These are phyloP conservation scores for Lodderomyces orthopsilosis DNA, from an alignment of 1,139 yeast genomes.

Conservation along the genomic window DNA sequence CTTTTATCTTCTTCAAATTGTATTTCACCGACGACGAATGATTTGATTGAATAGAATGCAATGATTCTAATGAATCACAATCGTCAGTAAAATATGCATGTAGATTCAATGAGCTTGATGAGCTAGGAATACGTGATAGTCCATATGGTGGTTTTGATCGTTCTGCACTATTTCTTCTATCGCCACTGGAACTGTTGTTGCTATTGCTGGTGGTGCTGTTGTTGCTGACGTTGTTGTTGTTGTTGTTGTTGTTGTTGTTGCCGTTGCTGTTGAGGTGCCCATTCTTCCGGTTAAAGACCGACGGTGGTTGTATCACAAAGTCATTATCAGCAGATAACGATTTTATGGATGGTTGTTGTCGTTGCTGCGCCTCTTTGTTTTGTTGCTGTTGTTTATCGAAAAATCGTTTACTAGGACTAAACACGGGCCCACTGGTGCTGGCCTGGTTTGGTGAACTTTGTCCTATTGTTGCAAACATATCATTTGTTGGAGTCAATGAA, in stretches of 20 bases:
- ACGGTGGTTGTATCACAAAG: constrained; percentile 41
- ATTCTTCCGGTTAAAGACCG: constrained; percentile 22
- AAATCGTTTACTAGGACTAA: constrained; percentile 15
- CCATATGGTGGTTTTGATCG: constrained; percentile 16
- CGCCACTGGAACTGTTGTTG: neutral
- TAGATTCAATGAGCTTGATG: constrained; percentile 42
- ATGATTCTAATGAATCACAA: constrained; percentile 12
- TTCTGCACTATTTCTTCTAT: constrained; percentile 14
- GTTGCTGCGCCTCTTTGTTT: constrained; percentile 3
- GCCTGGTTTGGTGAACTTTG: constrained; percentile 32
- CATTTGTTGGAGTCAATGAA: constrained; percentile 20
- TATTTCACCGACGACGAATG: constrained; percentile 6
- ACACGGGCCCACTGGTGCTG: neutral
- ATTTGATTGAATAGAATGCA: constrained; percentile 1
- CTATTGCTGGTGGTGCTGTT: neutral
- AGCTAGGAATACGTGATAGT: constrained; percentile 37
- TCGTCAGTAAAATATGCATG: constrained; percentile 47
- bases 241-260: neutral
- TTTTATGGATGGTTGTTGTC: constrained; percentile 13
- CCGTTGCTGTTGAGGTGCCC: neutral
- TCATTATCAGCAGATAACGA: constrained; percentile 2
- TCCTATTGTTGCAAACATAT: constrained; percentile 29
- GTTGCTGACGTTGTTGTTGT: constrained; percentile 4
- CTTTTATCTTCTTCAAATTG: constrained; percentile 5
- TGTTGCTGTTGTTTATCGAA: constrained; percentile 25